Evolutionary conservation across 2,329 filamentous ascomycete species (phyloP), one percentile per base, ranked within the genome.

Genomic region (Penicillium sp.): DNA sequence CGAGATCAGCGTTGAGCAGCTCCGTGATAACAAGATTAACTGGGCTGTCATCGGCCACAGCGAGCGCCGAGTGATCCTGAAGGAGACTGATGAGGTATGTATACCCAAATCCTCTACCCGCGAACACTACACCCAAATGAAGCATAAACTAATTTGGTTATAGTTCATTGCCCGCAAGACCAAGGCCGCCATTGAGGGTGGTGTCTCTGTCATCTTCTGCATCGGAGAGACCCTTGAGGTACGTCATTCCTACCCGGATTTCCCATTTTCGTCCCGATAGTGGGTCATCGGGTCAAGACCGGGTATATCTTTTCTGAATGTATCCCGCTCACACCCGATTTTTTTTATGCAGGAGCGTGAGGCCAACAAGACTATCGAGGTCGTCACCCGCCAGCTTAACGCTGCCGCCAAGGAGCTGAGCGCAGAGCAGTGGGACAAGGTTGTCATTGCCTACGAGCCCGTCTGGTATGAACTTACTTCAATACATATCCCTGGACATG

Each of bases 361-460:
- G 82, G 83, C 84, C 61, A 83, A 84, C 75, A 87, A 90, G 82
- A 97, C 93, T 62, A 88, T 95, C 71, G 85, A 90, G 16, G 74
- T 78, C 36, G 76, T 78, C 45, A 94, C 89, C 67, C 80, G 79
- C 64, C 94, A 99, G 83, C 85, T 99, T 68, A 84, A 86, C 62
- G 91, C 91, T 63, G 90, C 93, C 63, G 84, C 85, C 54, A 87
- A 91, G 75, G 77, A 80, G 69, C 72, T 80, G 60, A 72, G 67
- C 65, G 82, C 88, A 81, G 80, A 85, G 69, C 90, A 96, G 80
- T 99, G 94, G 94, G 84, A 82, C 71, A 94, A 94, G 82, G 85
- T 99, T 63, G 94, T 99, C 74, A 84, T 99, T 70, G 94, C 94
- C 71, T 99, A 99, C 79, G 94, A 99, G 85, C 94, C 94, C 71